Percentiles rank a stretch among this genome's conserved stretches.
phyloP scores from a whole-genome alignment of 495 filamentous ascomycete species.

The Pseudevernia furfuracea region DNA sequence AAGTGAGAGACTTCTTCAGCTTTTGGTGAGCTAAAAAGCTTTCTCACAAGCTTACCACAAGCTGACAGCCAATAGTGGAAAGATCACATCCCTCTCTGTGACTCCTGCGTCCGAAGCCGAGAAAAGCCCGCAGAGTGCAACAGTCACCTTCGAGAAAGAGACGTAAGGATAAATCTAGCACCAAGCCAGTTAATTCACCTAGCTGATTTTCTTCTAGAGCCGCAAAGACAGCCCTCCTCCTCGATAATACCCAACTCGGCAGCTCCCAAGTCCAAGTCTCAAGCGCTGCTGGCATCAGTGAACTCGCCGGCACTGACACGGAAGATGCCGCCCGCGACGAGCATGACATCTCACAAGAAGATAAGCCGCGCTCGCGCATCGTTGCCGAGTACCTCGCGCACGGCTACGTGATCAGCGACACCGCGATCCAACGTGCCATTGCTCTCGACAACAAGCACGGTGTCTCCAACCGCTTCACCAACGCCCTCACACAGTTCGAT shows the following conservation, averaged over 20 bases:
- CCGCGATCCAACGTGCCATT: constrained; percentile 76
- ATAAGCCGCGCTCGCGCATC: constrained; percentile 89
- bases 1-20: constrained; percentile 94
- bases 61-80: constrained; percentile 57
- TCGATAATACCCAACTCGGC: constrained; percentile 91
- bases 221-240: constrained; percentile 89
- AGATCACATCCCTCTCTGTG: constrained; percentile 75
- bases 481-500: constrained; percentile 68
- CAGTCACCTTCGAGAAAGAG: constrained; percentile 91
- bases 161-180: constrained; percentile 47
- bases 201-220: constrained; percentile 43
- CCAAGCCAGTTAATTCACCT: background rate
- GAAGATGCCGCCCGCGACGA: constrained; percentile 46
- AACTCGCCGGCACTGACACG: constrained; percentile 49
- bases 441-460: constrained; percentile 86
- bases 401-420: constrained; percentile 81
- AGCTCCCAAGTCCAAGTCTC: constrained; percentile 70
- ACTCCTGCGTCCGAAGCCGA: constrained; percentile 53
- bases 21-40: constrained; percentile 66
- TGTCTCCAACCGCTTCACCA: constrained; percentile 67
- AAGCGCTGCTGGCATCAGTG: constrained; percentile 53
- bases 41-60: background rate
- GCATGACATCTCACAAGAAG: constrained; percentile 77
- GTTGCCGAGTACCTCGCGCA: constrained; percentile 92
- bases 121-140: constrained; percentile 64